These are phyloP conservation scores for Leccinum boreale DNA, from an alignment of 768 basidiomycete genomes.

Conservation along the genomic window DNA sequence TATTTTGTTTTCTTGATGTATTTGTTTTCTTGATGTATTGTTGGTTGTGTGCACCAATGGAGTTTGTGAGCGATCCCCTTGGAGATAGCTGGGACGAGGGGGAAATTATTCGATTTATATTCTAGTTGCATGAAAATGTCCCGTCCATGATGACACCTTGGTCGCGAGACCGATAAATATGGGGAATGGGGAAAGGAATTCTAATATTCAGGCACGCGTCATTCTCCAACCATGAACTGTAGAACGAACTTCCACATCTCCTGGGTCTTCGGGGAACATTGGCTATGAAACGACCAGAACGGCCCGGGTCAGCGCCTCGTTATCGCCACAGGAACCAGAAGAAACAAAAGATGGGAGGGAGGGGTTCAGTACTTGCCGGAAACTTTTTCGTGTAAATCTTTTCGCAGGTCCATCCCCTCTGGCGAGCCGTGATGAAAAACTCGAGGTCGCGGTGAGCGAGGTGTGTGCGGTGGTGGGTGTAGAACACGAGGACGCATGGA, in stretches of 20 bases:
- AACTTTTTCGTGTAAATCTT: slow-evolving; percentile 62
- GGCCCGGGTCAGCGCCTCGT: background rate
- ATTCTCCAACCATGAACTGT: slow-evolving; percentile 86
- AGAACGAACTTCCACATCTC: slow-evolving; percentile 70
- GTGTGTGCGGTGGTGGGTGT: slow-evolving; percentile 84
- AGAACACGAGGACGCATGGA: slow-evolving; percentile 73
- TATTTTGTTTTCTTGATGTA: background rate
- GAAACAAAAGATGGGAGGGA: background rate
- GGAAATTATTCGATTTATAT: background rate
- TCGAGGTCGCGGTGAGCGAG: slow-evolving; percentile 78
- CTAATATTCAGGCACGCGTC: slow-evolving; percentile 14
- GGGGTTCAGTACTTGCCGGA: slow-evolving; percentile 49
- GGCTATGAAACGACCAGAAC: slow-evolving; percentile 42
- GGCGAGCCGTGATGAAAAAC: slow-evolving; percentile 68
- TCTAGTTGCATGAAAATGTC: background rate
- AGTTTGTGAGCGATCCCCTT: too few relatives aligned
- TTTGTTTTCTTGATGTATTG: background rate
- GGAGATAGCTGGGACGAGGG: background rate
- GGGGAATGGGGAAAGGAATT: background rate
- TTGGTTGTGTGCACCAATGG: background rate
- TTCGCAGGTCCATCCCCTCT: slow-evolving; percentile 69
- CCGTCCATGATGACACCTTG: background rate
- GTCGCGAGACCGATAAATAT: background rate
- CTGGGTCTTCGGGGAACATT: slow-evolving; percentile 89
- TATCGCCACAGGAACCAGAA: background rate